A percentile compares a stretch with the other conserved stretches of the same genome.
phyloP scores from a whole-genome alignment of 371 early-diverging fungal species.

The Syncephalis fuscata region DNA sequence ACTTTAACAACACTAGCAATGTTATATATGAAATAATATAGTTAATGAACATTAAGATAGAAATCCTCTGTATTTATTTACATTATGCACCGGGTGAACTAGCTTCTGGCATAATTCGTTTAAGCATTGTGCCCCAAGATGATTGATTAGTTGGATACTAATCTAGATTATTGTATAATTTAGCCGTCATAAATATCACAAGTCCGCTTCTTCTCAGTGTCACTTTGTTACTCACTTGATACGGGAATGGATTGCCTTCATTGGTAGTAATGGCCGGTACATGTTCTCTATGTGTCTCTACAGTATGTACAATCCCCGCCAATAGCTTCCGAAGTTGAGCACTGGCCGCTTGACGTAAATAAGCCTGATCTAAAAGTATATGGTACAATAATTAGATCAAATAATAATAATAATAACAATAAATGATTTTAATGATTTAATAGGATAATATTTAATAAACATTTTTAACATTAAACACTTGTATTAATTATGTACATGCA shows the following conservation, averaged over 20 bases:
- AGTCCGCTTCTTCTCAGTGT: no score
- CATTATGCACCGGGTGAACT: no score
- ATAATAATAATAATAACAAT: not conserved
- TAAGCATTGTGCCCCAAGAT: constrained; percentile 31
- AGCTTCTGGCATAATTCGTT: constrained; percentile 10
- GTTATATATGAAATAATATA: no score
- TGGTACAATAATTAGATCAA: not conserved
- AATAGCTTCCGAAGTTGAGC: constrained; percentile 28
- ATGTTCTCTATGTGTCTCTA: constrained; percentile 73
- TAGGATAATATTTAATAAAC: no score
- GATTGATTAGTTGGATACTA: constrained; percentile 20
- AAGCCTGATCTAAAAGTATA: constrained; percentile 12
- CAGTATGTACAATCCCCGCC: constrained; percentile 42
- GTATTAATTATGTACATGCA: not conserved
- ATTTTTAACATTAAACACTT: no score
- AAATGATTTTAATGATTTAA: not conserved
- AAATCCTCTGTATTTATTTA: no score
- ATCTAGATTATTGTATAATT: constrained; percentile 12
- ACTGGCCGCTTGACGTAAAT: constrained; percentile 19
- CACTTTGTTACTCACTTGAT: constrained; percentile 29
- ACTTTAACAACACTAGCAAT: no score
- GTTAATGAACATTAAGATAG: no score
- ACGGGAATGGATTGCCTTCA: constrained; percentile 75
- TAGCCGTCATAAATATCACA: no score
- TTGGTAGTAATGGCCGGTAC: constrained; percentile 72